Base-by-base conservation (phyloP, 805 yeast genomes). In the Teunomyces aglyptinius region DNA sequence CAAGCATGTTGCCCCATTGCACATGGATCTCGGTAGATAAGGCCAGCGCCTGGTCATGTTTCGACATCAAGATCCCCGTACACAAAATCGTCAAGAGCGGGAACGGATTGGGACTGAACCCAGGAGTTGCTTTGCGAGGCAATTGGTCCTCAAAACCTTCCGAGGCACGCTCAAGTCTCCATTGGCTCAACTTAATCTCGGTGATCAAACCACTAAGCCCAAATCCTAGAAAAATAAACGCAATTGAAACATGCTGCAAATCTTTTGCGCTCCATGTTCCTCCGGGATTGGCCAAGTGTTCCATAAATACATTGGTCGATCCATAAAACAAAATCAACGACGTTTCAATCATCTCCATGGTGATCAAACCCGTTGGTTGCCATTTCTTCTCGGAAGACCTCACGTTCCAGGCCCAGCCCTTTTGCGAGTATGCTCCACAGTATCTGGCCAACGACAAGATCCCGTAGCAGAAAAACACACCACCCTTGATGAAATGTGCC, bases 401-500 rank as follows among this genome's bases (percentile, higher is more conserved):
- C 36, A 20, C 6, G 54, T 94, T 94, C 99, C 99, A 92, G 3
- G 96, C 91, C 86, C 95, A 85, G 16, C 98, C 98, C 48, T 76
- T 71, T 46, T 77, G 73, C 31, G 77, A 62, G 57, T 85, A 88
- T 10, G 85, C 87, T 3, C 99, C 99, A 57, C 89, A 82, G 65
- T 87, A 91, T 56, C 98, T 81, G 1, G 90, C 86, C 33, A 94
- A 73, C n/a, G 96, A 78, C 5, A 90, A 61, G 6, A 91, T 50
- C 16, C 99, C 99, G 33, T 86, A 69, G 4, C 75, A 52, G 48
- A 89, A 75, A 61, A 92, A 92, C 2, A 92, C 94, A 20, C 92
- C 94, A 49, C 99, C 99, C 66, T 92, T 92, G 64, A 92, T 92
- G 77, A 89, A 89, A 67, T 92, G 99, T 1, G 99, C 99, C 47